Evolutionary conservation across 2,329 filamentous ascomycete species (phyloP), one percentile per base, ranked within the genome.

Genomic region (Hypoxylon sp.): DNA sequence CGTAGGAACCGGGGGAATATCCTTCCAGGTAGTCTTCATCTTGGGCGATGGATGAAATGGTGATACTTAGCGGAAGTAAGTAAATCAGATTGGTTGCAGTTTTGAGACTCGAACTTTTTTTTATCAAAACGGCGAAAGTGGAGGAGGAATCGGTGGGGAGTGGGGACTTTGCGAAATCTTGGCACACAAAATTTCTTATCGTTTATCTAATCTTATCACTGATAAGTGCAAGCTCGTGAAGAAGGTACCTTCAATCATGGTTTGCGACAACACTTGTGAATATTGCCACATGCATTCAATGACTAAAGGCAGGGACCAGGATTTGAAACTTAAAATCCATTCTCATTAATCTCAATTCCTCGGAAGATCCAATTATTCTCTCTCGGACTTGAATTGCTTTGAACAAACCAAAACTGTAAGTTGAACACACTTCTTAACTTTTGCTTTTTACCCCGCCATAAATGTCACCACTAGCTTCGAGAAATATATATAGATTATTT

Each of bases 1-100:
- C 67, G 90, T 95, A 51, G 93, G 93, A 62, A 96, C 90, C 61
- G 91, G 90, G 58, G 89, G 87, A 65, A 95, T 95, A 69, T 89
- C 86, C 71, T 87, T 87, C 83, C 83, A 87, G 47, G 81, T 83
- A 58, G 78, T 82, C 77, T 82, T 82, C 79, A 82, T 82, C 46
- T 59, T 75, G 76, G 72, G 67, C 67, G 62, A 67, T 58, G 63
- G 61, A 56, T 25, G 26, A 48, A 38, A 50, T 27, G 16, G 29
- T 20, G 21, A 16, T 30, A 36, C 41, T 43, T 43, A 32, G 27
- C 16, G 37, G 30, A 44, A 20, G 30, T 32, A 17, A 42, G 26
- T 35, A 38, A 41, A 45, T 42, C 20, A 15, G 20, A 12, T 38
- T 21, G 42, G 34, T 8, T 32, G 46, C 40, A 29, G 35, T 48